These are phyloP conservation scores for Podila epicladia DNA, from an alignment of 192 early-diverging fungal species.

Conservation along the genomic window DNA sequence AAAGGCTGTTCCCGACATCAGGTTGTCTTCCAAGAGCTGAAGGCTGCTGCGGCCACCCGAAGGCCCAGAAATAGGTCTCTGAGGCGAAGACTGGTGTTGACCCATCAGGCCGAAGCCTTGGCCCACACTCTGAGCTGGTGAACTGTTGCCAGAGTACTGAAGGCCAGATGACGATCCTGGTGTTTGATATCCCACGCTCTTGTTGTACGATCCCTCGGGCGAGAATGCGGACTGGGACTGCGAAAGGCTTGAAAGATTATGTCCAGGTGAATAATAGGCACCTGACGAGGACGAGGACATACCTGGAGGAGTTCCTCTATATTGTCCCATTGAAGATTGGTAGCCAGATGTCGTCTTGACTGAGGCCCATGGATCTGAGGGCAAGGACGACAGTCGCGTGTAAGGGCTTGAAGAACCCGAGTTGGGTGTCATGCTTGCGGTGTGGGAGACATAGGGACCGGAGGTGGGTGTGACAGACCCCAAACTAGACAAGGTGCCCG, in stretches of 20 bases:
- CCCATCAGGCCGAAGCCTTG: slow-evolving; percentile 15
- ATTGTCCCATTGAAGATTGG: slow-evolving; percentile 32
- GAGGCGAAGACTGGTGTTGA: slow-evolving; percentile 12
- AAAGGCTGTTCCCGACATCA: slow-evolving; percentile 25
- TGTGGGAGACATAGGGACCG: slow-evolving; percentile 5
- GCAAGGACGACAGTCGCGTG: slow-evolving; percentile 15
- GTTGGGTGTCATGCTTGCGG: not conserved
- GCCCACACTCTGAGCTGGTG: slow-evolving; percentile 20
- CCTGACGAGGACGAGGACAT: slow-evolving; percentile 1
- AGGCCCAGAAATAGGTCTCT: slow-evolving; percentile 7
- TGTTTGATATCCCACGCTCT: slow-evolving; percentile 23
- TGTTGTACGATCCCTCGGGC: slow-evolving; percentile 17
- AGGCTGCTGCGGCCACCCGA: slow-evolving; percentile 21
- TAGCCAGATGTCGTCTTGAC: slow-evolving; percentile 11
- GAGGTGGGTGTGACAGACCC: slow-evolving; percentile 1
- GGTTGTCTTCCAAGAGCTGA: slow-evolving; percentile 29
- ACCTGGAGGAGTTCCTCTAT: slow-evolving; percentile 11
- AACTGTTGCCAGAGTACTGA: slow-evolving; percentile 36
- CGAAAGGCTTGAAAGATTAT: slow-evolving; percentile 3
- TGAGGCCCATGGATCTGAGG: slow-evolving; percentile 31
- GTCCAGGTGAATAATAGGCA: slow-evolving; percentile 24
- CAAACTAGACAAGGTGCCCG: slow-evolving; percentile 8
- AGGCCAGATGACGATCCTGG: slow-evolving; percentile 4
- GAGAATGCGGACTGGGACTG: slow-evolving; percentile 12
- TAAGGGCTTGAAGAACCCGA: slow-evolving; percentile 5